Conservation (phyloP, 305 asterid genomes). For the Euphrasia arctica region DNA sequence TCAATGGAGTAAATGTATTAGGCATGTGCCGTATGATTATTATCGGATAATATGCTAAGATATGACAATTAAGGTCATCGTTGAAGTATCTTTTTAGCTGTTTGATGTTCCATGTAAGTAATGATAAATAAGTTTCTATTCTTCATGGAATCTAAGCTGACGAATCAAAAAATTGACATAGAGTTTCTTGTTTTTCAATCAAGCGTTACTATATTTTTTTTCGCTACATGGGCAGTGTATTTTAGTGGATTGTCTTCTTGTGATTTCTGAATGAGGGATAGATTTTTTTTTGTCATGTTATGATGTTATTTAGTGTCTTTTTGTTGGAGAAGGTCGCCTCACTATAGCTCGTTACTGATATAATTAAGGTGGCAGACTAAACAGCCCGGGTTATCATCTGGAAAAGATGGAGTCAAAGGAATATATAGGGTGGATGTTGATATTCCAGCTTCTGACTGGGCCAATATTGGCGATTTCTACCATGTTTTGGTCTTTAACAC, state of each 20-base stretch:
- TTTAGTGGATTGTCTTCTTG: conserved; percentile 14
- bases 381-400: conserved; percentile 40
- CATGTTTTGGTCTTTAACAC: conserved; percentile 86
- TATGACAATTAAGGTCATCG: background rate
- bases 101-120: conserved; percentile 16
- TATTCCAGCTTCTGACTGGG: conserved; percentile 86
- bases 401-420: conserved; percentile 54
- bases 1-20: background rate
- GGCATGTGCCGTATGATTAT: background rate
- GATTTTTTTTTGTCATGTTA: conserved; percentile 12
- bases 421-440: conserved; percentile 81
- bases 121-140: background rate
- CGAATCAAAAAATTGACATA: background rate
- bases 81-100: background rate
- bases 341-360: conserved; percentile 55
- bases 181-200: background rate
- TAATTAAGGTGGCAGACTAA: conserved; percentile 78
- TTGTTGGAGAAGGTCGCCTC: conserved; percentile 39
- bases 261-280: conserved; percentile 20
- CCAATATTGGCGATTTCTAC: conserved; percentile 66
- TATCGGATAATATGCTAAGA: background rate
- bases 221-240: conserved; percentile 5
- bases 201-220: background rate
- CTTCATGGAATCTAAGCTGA: background rate
- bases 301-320: conserved; percentile 13